phyloP scores from a whole-genome alignment of 2,329 filamentous ascomycete genomes.

The Periconia digitata region DNA sequence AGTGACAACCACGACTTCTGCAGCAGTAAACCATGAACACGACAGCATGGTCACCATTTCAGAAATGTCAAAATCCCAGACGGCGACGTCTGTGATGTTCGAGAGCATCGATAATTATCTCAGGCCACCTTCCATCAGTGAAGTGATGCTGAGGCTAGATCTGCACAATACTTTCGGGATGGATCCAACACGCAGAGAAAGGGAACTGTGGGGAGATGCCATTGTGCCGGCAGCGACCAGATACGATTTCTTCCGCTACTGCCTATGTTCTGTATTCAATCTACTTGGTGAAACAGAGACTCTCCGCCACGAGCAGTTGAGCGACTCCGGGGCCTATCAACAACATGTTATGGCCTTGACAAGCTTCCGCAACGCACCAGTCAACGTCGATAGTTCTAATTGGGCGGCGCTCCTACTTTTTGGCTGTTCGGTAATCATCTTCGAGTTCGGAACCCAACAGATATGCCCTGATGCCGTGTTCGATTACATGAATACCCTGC shows the following conservation, averaged over 20 bases:
- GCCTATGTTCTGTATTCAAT: neutral
- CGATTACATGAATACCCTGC: constrained; percentile 3
- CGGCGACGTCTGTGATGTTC: neutral
- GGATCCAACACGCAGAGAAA: neutral
- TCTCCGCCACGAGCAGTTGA: neutral
- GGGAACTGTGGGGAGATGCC: neutral
- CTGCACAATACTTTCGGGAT: neutral
- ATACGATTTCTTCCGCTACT: neutral
- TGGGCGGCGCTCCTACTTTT: constrained; percentile 1
- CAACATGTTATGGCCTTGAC: constrained; percentile 3
- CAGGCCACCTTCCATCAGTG: neutral
- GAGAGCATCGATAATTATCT: neutral
- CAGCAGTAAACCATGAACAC: neutral
- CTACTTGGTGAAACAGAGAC: neutral
- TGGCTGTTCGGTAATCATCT: constrained; percentile 1
- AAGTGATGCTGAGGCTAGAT: neutral
- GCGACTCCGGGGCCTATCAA: neutral
- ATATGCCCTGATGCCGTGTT: neutral
- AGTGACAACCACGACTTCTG: neutral
- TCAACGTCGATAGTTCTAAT: neutral
- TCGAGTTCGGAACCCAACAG: constrained; percentile 4
- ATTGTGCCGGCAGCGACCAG: neutral
- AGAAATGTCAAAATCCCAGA: neutral
- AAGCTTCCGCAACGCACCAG: neutral
- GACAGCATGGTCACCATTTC: neutral